These are phyloP conservation scores for Lactarius vividus DNA, from an alignment of 768 basidiomycete species.

Conservation along the genomic window DNA sequence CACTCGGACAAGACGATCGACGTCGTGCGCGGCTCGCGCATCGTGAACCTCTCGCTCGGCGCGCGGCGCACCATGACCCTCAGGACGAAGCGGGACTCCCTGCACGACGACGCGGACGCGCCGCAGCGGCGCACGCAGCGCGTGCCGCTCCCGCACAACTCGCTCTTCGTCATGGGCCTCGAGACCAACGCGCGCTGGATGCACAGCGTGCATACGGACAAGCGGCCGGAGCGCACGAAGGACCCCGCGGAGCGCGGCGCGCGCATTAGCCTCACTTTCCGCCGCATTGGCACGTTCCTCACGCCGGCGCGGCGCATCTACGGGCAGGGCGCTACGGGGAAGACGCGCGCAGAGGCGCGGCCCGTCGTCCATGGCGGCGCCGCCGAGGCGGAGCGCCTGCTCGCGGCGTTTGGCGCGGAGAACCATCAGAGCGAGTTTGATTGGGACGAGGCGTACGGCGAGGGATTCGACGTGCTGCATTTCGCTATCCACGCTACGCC, in stretches of 20 bases:
- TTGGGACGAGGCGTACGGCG: conserved; percentile 65
- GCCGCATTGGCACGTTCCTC: conserved; percentile 78
- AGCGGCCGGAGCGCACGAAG: conserved; percentile 56
- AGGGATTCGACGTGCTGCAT: conserved; percentile 71
- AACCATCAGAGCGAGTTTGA: conserved; percentile 68
- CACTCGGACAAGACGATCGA: conserved; percentile 89
- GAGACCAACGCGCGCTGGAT: conserved; percentile 73
- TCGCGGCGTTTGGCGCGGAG: conserved; percentile 69
- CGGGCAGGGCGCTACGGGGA: conserved; percentile 70
- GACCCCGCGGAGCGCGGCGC: conserved; percentile 59
- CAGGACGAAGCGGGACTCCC: conserved; percentile 54
- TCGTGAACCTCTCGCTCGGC: conserved; percentile 80
- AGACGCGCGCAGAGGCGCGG: conserved; percentile 52
- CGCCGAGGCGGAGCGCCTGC: conserved; percentile 47
- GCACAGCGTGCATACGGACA: conserved; percentile 75
- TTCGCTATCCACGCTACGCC: conserved; percentile 17
- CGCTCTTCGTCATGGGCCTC: conserved; percentile 77
- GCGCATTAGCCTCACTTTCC: conserved; percentile 78
- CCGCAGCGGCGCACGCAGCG: conserved; percentile 42
- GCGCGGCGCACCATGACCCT: conserved; percentile 76
- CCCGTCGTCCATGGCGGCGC: conserved; percentile 53
- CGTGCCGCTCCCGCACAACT: conserved; percentile 75
- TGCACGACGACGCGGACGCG: too few relatives aligned
- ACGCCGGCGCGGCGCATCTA: conserved; percentile 49
- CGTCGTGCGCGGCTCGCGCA: conserved; percentile 65